Conservation (phyloP, 2,329 filamentous ascomycete species). For the Coleophoma eucalyptorum region DNA sequence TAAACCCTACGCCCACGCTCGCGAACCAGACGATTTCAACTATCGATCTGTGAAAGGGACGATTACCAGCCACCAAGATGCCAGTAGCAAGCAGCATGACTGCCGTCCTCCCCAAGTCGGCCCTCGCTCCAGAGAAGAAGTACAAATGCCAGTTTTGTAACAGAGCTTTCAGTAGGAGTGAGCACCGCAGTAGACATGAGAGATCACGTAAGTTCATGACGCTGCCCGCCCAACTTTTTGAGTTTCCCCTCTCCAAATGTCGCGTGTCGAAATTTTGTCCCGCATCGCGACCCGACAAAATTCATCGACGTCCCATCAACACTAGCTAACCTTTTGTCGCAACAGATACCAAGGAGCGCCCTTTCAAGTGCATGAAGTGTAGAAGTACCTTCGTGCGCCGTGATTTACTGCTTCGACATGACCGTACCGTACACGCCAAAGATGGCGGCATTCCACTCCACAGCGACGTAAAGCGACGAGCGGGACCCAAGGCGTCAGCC, state of each 20-base stretch:
- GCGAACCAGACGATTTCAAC: conserved; percentile 32
- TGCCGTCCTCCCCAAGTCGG: conserved; percentile 68
- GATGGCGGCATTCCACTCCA: conserved; percentile 92
- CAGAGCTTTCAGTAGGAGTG: conserved; percentile 93
- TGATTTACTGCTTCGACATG: conserved; percentile 92
- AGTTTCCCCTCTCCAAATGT: conserved; percentile 18
- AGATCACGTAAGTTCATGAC: conserved; percentile 75
- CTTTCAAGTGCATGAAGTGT: conserved; percentile 98
- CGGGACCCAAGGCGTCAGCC: conserved; percentile 63
- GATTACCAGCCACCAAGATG: conserved; percentile 47
- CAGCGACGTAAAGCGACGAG: conserved; percentile 87
- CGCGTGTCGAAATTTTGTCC: conserved; percentile 11
- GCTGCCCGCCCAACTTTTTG: conserved; percentile 12
- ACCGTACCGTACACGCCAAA: conserved; percentile 97
- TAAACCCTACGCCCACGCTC: conserved; percentile 56
- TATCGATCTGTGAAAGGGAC: conserved; percentile 24
- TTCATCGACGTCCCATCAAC: conserved; percentile 5
- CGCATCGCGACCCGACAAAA: neutral
- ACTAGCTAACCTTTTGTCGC: conserved; percentile 9
- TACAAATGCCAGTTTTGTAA: conserved; percentile 99
- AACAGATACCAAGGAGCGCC: conserved; percentile 94
- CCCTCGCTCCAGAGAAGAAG: conserved; percentile 86
- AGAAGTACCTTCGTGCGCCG: conserved; percentile 97
- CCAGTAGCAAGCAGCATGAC: conserved; percentile 49
- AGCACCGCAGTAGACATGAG: conserved; percentile 95